Conservation (phyloP, 306 rosid species). For the Trifolium pratense region DNA sequence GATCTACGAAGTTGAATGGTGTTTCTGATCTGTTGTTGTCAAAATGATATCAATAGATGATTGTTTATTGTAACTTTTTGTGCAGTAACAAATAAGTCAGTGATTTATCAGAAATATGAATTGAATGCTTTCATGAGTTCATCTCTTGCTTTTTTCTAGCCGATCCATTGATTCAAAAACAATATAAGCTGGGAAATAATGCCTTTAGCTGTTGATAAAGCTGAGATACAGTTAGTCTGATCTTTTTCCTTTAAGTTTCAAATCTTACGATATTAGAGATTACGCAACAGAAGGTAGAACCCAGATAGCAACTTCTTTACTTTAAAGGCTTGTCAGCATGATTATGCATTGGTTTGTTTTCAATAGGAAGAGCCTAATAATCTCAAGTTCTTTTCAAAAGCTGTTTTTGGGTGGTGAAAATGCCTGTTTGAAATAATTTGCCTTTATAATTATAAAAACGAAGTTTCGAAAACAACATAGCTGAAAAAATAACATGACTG, state of each 20-base stretch:
- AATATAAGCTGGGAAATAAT: too few relatives aligned
- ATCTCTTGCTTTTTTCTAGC: conserved; percentile 29
- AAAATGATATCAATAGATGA: conserved; percentile 46
- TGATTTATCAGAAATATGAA: conserved; percentile 50
- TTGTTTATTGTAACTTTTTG: conserved; percentile 57
- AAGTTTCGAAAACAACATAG: neutral
- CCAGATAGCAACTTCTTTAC: too few relatives aligned
- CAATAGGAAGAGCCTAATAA: too few relatives aligned
- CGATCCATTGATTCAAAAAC: too few relatives aligned
- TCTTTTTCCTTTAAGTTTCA: too few relatives aligned
- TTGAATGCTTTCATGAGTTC: conserved; percentile 51
- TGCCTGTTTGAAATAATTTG: neutral
- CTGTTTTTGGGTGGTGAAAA: neutral
- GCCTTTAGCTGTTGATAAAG: too few relatives aligned
- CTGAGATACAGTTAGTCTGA: too few relatives aligned
- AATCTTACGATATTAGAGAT: too few relatives aligned
- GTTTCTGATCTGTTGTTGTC: conserved; percentile 49
- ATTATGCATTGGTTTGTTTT: neutral
- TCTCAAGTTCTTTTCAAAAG: too few relatives aligned
- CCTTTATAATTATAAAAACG: neutral
- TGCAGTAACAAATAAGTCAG: conserved; percentile 61
- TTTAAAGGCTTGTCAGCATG: neutral
- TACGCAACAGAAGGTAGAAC: too few relatives aligned
- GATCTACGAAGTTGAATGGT: conserved; percentile 45
- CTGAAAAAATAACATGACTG: conserved; percentile 28